These are phyloP conservation scores for Aspergillus bertholletiae DNA, from an alignment of 495 filamentous ascomycete species.

Conservation along the genomic window DNA sequence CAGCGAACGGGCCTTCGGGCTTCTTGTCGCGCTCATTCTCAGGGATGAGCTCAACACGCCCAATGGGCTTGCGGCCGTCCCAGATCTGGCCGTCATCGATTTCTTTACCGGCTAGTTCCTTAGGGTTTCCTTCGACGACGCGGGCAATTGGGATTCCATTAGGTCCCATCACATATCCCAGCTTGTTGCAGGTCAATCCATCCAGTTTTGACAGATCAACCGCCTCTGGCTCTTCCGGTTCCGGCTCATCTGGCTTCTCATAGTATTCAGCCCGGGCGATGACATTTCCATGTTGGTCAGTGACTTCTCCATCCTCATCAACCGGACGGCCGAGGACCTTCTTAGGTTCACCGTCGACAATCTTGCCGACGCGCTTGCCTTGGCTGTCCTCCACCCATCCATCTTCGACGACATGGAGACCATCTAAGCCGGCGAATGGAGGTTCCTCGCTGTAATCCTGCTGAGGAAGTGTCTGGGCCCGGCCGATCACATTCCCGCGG, in stretches of 20 bases:
- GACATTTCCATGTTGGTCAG: constrained; percentile 59
- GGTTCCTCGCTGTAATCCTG: constrained; percentile 56
- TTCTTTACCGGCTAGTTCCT: constrained; percentile 65
- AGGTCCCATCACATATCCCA: constrained; percentile 68
- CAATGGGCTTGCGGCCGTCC: constrained; percentile 68
- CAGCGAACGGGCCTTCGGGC: constrained; percentile 70
- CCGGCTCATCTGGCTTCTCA: constrained; percentile 31
- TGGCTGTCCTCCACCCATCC: constrained; percentile 60
- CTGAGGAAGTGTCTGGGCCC: constrained; percentile 55
- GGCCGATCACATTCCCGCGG: constrained; percentile 56
- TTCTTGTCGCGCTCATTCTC: constrained; percentile 67
- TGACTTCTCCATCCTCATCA: constrained; percentile 63
- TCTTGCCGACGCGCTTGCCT: constrained; percentile 52
- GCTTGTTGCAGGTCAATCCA: constrained; percentile 71
- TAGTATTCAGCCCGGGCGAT: constrained; percentile 60
- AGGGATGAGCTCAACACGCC: constrained; percentile 69
- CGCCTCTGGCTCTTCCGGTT: constrained; percentile 46
- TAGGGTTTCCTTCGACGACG: constrained; percentile 63
- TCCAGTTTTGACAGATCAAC: constrained; percentile 63
- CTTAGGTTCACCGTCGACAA: constrained; percentile 60
- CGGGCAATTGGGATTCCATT: constrained; percentile 69
- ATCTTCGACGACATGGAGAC: constrained; percentile 55
- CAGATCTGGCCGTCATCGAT: constrained; percentile 75
- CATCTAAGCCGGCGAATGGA: constrained; percentile 62
- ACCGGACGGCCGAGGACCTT: constrained; percentile 60